Evolutionary conservation across 352 stramenopile genomes (phyloP), one percentile per base, ranked within the genome.

Genomic region (Plasmopara halstedii): DNA sequence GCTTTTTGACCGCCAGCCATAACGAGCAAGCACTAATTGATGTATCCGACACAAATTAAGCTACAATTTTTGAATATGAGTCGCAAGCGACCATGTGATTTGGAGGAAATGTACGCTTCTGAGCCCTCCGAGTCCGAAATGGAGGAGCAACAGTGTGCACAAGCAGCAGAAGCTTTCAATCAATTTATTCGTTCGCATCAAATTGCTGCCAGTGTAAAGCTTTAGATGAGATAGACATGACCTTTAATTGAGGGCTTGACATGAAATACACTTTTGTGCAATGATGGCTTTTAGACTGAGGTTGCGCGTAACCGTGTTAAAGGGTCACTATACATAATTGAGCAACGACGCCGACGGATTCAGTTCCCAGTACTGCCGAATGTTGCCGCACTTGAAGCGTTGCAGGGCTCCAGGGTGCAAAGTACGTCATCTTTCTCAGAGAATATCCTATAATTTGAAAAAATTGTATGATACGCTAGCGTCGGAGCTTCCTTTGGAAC

Each of bases 101-200:
- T 19, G n/a, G 42, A 55, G 4, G 33, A 50, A 13, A 19, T 10
- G 13, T 37, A 48, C 13, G 19, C 18, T 10, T 39, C 41, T 4
- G 51, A 64, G 36, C 41, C 48, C 15, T 62, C 54, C 0, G 58
- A 74, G 50, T 38, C 53, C 2, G 74, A 84, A 42, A 86, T 88
- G 60, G 73, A 88, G 50, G 56, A 83, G 60, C 78, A 90, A 45
- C 73, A 88, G n/a, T 69, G 64, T 26, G 75, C 65, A 25, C 78
- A 90, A 46, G 65, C 78, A 2, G 63, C 67, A 8, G 55, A 73
- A 21, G 71, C 65, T 11, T 67, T 84, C 55, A 90, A 90, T 53
- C 71, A 84, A 38, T 85, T 88, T 39, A 64, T 85, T 40, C 58
- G 54, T 46, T 63, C 53, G 36, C 73, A 83, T 58, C 62, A 85